Base-by-base conservation (phyloP, 1,284 basidiomycete species). In the Lentinus polychrous region DNA sequence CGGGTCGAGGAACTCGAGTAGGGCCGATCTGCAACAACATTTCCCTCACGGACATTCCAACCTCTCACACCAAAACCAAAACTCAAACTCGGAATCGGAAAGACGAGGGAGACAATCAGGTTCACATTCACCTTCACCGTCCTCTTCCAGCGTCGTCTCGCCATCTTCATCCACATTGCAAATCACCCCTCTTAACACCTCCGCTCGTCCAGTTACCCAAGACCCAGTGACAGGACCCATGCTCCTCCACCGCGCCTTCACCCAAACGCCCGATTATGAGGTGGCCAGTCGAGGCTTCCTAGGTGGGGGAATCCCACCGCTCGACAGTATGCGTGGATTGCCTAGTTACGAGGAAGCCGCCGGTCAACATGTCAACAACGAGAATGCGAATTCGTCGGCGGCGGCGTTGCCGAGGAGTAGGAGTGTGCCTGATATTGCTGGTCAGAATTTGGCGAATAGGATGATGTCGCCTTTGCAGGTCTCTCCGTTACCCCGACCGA, bases 261-360 rank as follows among this genome's bases (percentile, higher is more conserved):
- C 81, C 40, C 78, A 85, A 63, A 91, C 95, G 17, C 93, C 94
- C 1, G 78, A 86, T 59, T 96, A 97, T 64, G 76, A 76, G 12
- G 77, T 90, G 41, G 89, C 91, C 1, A 78, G 81, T 49, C 71
- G 82, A 11, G 92, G 90, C 6, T 94, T 93, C 66, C 72, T 93
- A 31, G 92, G 91, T 27, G 79, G 79, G 1, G 91, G 91, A 4
- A 84, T 94, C 11, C 84, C 88, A 6, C 93, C 94, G 8, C 67
- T 96, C 58, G 78, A 78, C 59, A 84, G 80, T 54, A 70, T 83
- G 71, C 69, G 70, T 22, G 86, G 84, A 6, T 62, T 93, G 55
- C 91, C 91, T 51, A 86, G 83, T 44, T 94, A 94, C 57, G 87
- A 88, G 56, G 89, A 89, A 47, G 60, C 58, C 24, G 56, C 50